These are phyloP conservation scores for Penicillium riverlandense DNA, from an alignment of 495 filamentous ascomycete genomes.

Conservation along the genomic window DNA sequence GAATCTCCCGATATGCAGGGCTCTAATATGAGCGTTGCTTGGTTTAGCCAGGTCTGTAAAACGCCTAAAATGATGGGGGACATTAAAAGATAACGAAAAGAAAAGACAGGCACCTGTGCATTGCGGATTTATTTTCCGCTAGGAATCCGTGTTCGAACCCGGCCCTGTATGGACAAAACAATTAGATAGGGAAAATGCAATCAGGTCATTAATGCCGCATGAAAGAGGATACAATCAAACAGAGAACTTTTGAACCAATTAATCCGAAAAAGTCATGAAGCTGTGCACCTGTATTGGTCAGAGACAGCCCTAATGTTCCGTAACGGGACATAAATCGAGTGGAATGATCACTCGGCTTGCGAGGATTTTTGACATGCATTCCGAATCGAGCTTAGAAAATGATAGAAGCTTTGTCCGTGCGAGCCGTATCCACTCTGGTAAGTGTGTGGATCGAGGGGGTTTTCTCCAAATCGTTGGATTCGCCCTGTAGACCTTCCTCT, in stretches of 20 bases:
- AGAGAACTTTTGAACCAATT: constrained; percentile 5
- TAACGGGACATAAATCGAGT: background rate
- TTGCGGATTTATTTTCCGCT: background rate
- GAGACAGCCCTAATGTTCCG: too few species aligned
- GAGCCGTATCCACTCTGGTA: constrained; percentile 16
- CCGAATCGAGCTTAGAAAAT: too few species aligned
- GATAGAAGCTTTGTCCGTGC: constrained; percentile 6
- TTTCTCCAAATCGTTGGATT: constrained; percentile 3
- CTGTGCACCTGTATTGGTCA: too few species aligned
- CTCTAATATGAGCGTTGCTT: too few species aligned
- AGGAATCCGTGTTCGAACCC: too few species aligned
- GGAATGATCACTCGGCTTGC: background rate
- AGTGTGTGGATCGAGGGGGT: constrained; percentile 6
- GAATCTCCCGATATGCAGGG: background rate
- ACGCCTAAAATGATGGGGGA: background rate
- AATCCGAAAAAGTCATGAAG: background rate
- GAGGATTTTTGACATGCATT: too few species aligned
- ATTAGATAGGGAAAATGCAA: constrained; percentile 1
- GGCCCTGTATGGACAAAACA: background rate
- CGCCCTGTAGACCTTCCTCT: constrained; percentile 8
- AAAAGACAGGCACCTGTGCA: background rate
- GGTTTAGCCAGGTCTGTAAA: background rate
- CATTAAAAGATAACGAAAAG: background rate
- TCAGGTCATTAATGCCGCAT: too few species aligned
- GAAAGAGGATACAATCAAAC: background rate